A percentile compares a stretch with the other conserved stretches of the same genome.
phyloP scores from a whole-genome alignment of 345 rosid genomes.

The Nephelium lappaceum region DNA sequence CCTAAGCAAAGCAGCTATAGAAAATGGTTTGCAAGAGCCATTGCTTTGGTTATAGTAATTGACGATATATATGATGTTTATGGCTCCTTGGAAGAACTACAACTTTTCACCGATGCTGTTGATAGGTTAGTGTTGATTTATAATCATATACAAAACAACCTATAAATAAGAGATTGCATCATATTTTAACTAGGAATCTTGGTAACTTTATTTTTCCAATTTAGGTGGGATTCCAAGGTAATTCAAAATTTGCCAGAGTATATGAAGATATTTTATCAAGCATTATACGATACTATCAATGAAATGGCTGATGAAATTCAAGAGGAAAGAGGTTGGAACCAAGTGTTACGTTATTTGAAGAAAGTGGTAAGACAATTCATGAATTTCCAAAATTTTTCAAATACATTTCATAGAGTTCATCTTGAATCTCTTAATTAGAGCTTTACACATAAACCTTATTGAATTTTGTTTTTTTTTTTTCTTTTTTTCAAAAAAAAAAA shows the following conservation, averaged over 20 bases:
- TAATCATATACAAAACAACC: too few species aligned
- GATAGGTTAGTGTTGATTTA: conserved; percentile 23
- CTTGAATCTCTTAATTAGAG: too few species aligned
- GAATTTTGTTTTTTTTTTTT: too few species aligned
- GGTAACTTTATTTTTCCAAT: neutral
- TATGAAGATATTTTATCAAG: conserved; percentile 46
- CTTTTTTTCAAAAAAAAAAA: too few species aligned
- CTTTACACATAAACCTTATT: too few species aligned
- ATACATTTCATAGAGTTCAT: too few species aligned
- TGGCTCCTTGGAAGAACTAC: conserved; percentile 51
- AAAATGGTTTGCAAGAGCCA: conserved; percentile 46
- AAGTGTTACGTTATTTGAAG: conserved; percentile 29
- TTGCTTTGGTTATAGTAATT: conserved; percentile 37
- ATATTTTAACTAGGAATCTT: too few species aligned
- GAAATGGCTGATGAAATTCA: conserved; percentile 44
- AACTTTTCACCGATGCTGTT: conserved; percentile 46
- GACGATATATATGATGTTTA: conserved; percentile 60
- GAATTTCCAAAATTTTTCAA: too few species aligned
- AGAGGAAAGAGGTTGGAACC: conserved; percentile 25
- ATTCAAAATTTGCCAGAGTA: conserved; percentile 39
- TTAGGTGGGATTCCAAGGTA: conserved; percentile 42
- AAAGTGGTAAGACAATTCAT: conserved; percentile 35
- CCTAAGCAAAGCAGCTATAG: conserved; percentile 37
- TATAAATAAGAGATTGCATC: too few species aligned
- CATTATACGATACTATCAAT: conserved; percentile 28